These are phyloP conservation scores for Cryoendolithus antarcticus DNA, from an alignment of 2,329 filamentous ascomycete genomes.

Conservation along the genomic window DNA sequence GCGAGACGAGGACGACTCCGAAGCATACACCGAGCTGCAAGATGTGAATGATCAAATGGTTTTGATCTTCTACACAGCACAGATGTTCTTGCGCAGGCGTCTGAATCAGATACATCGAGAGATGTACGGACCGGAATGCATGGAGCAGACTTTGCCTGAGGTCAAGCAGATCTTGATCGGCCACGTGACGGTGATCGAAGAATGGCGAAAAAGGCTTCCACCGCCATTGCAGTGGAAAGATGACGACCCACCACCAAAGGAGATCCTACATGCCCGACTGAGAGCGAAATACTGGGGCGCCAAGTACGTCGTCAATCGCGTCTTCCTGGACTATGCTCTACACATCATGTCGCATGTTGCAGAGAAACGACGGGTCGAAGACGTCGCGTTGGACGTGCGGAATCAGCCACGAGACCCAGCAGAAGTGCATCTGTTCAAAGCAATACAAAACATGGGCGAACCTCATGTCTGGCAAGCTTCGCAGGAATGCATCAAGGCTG, in stretches of 20 bases:
- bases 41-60: constrained; percentile 20
- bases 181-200: constrained; percentile 29
- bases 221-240: constrained; percentile 49
- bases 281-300: constrained; percentile 93
- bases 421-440: constrained; percentile 23
- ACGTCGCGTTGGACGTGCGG: constrained; percentile 18
- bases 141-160: constrained; percentile 10
- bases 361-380: constrained; percentile 12
- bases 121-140: constrained; percentile 34
- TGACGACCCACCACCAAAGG: constrained; percentile 54
- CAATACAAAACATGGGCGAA: constrained; percentile 20
- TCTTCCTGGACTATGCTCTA: constrained; percentile 53
- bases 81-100: constrained; percentile 46
- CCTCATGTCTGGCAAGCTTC: constrained; percentile 18
- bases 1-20: constrained; percentile 15
- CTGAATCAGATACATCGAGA: constrained; percentile 44
- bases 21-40: constrained; percentile 14
- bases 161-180: constrained; percentile 19
- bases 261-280: constrained; percentile 73
- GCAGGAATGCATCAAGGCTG: constrained; percentile 51
- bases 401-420: constrained; percentile 20
- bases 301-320: constrained; percentile 76
- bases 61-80: constrained; percentile 48
- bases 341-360: constrained; percentile 31
- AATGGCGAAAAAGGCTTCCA: constrained; percentile 43